Percentiles rank a stretch among this genome's conserved stretches.
Conservation (phyloP, 2,329 filamentous ascomycete species). For the Gliomastix tumulicola region DNA sequence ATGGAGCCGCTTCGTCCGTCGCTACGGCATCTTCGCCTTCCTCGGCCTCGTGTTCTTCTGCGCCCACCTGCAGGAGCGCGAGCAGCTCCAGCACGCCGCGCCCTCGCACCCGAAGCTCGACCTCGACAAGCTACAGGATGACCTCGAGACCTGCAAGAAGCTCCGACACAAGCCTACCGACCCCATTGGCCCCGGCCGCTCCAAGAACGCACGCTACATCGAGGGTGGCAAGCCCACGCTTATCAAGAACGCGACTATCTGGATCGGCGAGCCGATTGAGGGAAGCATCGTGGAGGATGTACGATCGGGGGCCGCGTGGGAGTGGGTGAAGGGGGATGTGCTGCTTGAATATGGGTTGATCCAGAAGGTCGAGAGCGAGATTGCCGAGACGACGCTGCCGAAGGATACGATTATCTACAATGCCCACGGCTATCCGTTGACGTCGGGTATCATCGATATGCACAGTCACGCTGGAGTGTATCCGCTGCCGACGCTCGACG, state of each 20-base stretch:
- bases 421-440: conserved; percentile 54
- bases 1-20: conserved; percentile 23
- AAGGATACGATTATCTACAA: conserved; percentile 45
- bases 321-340: conserved; percentile 55
- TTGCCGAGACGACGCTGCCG: conserved; percentile 33
- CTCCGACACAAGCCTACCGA: conserved; percentile 48
- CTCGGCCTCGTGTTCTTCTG: conserved; percentile 38
- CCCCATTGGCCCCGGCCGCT: conserved; percentile 46
- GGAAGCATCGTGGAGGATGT: conserved; percentile 46
- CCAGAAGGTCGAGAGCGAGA: conserved; percentile 38
- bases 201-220: conserved; percentile 54
- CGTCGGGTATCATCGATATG: conserved; percentile 65
- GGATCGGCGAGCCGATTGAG: conserved; percentile 53
- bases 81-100: conserved; percentile 13
- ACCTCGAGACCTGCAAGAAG: conserved; percentile 48
- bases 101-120: conserved; percentile 20
- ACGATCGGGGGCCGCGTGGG: conserved; percentile 49
- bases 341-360: conserved; percentile 56
- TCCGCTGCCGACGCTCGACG: conserved; percentile 45
- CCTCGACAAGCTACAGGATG: conserved; percentile 44
- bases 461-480: conserved; percentile 60
- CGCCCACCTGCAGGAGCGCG: no score
- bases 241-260: conserved; percentile 60
- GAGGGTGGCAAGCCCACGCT: conserved; percentile 52
- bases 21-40: conserved; percentile 34